Base-by-base conservation (phyloP, 805 yeast species). In the Ogataea ganodermae region DNA sequence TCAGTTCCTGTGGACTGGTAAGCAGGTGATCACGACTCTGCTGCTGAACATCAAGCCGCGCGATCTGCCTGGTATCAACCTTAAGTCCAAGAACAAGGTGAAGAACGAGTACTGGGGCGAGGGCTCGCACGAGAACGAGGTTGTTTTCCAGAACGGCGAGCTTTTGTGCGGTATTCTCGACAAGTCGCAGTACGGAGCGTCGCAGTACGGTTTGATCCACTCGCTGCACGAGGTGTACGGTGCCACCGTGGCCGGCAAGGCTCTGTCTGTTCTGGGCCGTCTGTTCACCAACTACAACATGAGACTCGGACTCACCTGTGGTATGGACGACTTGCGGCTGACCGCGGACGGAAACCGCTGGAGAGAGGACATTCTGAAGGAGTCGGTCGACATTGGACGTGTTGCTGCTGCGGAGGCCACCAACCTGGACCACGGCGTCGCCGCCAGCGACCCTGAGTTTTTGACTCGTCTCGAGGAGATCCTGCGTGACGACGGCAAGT, bases 131-230 rank as follows among this genome's bases (percentile, higher is more conserved):
- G 99, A 94, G 71, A 92, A 90, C 69, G 83, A 81, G 39, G 99
- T 94, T 17, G 62, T 91, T 13, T 86, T 94, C 80, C 74, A 74
- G 61, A 76, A 91, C 60, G 99, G 99, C 67, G 91, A 86, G 65
- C 76, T 94, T 44, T 61, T 95, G 36, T 80, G 88, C 63, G 99
- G 99, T 78, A 89, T 94, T 51, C 76, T 94, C 53, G 99, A 94
- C 73, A 94, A 94, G 70, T 90, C 97, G 23, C 99, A 94, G 71
- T 95, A 94, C 68, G 99, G 99, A 74, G 96, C 99, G 23, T 83
- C 97, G 35, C 90, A 91, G 63, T 91, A 86, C 65, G 99, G 99
- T 78, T 75, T 94, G 51, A 96, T 94, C 33, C 99, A 94, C 68
- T 89, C 99, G 9, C 75, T 94, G 54, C 97, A 91, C 63, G 99